Evolutionary conservation across 441 rosid genomes (phyloP).

Genomic region (Gossypium gossypioides): DNA sequence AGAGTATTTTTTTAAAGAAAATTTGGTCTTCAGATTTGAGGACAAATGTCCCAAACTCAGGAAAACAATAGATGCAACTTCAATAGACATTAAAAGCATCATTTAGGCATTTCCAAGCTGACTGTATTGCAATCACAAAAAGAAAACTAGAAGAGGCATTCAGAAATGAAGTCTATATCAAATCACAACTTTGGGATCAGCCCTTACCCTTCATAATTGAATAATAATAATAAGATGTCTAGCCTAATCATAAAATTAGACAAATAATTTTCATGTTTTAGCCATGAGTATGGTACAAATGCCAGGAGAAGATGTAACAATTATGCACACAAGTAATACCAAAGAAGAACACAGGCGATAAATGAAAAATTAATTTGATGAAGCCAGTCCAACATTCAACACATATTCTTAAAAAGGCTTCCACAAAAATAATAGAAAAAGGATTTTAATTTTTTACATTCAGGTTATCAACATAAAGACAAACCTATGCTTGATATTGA

Average conservation of each 20-base stretch:
- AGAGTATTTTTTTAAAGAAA: not conserved
- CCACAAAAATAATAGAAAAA: not conserved
- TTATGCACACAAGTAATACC: not conserved
- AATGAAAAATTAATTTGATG: not conserved
- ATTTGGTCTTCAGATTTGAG: not conserved
- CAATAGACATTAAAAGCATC: not conserved
- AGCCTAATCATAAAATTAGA: not conserved
- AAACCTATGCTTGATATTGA: slow-evolving; percentile 83
- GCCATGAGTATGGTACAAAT: not conserved
- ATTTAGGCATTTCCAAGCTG: too few relatives aligned
- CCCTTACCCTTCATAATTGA: not conserved
- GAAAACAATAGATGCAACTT: not conserved
- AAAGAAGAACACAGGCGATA: not conserved
- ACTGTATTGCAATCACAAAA: too few relatives aligned
- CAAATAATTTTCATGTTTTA: not conserved
- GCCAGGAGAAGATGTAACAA: not conserved
- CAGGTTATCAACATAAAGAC: slow-evolving; percentile 7
- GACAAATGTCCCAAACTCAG: not conserved
- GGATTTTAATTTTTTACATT: not conserved
- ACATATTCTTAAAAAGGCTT: not conserved
- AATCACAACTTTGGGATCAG: not conserved
- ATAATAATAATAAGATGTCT: not conserved
- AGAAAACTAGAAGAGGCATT: too few relatives aligned
- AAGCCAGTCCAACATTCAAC: not conserved
- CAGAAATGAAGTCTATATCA: too few relatives aligned